phyloP scores from a whole-genome alignment of 2,329 filamentous ascomycete genomes.

The Xylaria sp. region DNA sequence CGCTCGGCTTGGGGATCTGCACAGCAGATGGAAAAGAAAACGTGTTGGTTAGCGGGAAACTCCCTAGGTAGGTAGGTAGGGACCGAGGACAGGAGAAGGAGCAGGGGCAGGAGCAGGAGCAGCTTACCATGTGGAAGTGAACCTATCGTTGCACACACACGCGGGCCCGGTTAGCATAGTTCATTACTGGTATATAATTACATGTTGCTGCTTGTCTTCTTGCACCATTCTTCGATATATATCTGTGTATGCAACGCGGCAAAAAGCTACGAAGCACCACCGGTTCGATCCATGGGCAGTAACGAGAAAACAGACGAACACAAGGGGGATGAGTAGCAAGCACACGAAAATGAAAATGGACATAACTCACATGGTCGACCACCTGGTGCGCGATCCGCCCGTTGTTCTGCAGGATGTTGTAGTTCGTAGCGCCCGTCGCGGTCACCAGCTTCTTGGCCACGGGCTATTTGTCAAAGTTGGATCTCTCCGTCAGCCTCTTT shows the following conservation, averaged over 20 bases:
- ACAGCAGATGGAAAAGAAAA: too few species aligned
- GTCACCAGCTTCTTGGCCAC: slow-evolving; percentile 84
- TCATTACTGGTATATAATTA: neutral
- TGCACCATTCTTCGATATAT: too few species aligned
- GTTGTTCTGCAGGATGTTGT: slow-evolving; percentile 97
- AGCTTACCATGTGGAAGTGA: slow-evolving; percentile 86
- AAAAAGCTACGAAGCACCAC: too few species aligned
- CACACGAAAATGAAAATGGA: neutral
- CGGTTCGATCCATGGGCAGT: too few species aligned
- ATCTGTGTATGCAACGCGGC: too few species aligned
- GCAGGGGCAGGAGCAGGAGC: neutral
- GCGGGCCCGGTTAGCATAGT: slow-evolving; percentile 6
- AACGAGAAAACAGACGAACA: neutral
- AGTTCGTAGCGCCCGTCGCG: slow-evolving; percentile 76
- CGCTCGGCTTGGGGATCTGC: slow-evolving; percentile 91
- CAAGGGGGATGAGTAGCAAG: slow-evolving; percentile 7
- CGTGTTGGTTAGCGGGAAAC: slow-evolving; percentile 9
- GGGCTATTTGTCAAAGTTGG: slow-evolving; percentile 49
- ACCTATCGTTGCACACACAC: slow-evolving; percentile 53
- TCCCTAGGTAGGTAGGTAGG: too few species aligned
- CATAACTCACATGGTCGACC: slow-evolving; percentile 77
- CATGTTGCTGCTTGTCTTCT: too few species aligned
- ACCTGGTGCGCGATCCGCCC: slow-evolving; percentile 87
- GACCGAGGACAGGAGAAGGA: too few species aligned
- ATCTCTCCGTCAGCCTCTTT: neutral